phyloP scores from a whole-genome alignment of 2,329 filamentous ascomycete species.

The Penicillium occitanis region DNA sequence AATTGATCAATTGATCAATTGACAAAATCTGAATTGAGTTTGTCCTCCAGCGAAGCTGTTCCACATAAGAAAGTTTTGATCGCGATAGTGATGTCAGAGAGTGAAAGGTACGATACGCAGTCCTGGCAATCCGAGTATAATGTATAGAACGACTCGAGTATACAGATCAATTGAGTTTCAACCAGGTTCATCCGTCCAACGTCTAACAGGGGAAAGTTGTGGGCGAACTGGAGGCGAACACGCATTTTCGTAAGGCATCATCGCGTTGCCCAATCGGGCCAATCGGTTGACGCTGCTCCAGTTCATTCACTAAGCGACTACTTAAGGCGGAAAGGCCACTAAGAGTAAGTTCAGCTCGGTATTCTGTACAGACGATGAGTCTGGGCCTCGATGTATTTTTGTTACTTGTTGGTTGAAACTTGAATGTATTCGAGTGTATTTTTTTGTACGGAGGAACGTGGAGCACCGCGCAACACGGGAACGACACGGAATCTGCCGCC shows the following conservation, averaged over 20 bases:
- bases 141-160: neutral
- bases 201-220: neutral
- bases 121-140: neutral
- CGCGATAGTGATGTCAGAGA: neutral
- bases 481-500: slow-evolving; percentile 11
- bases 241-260: slow-evolving; percentile 14
- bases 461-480: neutral
- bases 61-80: neutral
- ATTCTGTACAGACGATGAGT: neutral
- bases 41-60: neutral
- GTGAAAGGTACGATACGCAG: neutral
- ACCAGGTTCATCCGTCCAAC: neutral
- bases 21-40: neutral
- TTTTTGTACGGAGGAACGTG: neutral
- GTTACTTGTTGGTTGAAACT: neutral
- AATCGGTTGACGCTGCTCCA: neutral
- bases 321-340: neutral
- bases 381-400: slow-evolving; percentile 6
- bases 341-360: neutral
- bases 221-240: slow-evolving; percentile 15
- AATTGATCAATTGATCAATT: neutral
- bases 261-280: slow-evolving; percentile 8
- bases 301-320: neutral
- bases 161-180: neutral
- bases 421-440: neutral